Evolutionary conservation across 2,329 filamentous ascomycete species (phyloP).

Genomic region (Xylariaceae sp.): DNA sequence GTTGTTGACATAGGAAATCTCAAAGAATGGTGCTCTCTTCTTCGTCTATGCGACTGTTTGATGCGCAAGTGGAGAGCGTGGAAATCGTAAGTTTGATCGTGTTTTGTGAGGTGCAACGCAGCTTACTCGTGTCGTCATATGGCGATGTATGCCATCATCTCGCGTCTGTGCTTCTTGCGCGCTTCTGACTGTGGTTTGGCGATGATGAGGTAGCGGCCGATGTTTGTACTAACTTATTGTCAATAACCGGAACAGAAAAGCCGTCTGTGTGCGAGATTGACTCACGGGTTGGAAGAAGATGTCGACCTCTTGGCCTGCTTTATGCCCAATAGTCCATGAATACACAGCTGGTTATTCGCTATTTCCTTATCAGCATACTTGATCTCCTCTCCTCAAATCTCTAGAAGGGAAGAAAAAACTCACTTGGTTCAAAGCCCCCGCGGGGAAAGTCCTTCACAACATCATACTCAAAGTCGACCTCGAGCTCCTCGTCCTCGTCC

Average conservation of each 20-base stretch:
- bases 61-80: too few relatives aligned
- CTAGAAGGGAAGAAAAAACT: neutral
- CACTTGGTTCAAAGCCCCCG: slow-evolving; percentile 20
- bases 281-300: slow-evolving; percentile 9
- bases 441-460: slow-evolving; percentile 17
- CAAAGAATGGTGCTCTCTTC: too few relatives aligned
- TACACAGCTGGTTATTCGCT: slow-evolving; percentile 22
- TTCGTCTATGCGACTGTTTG: too few relatives aligned
- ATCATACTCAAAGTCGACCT: slow-evolving; percentile 15
- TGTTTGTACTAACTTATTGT: slow-evolving; percentile 13
- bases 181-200: slow-evolving; percentile 9
- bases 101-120: neutral
- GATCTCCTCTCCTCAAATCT: neutral
- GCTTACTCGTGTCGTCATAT: slow-evolving; percentile 7
- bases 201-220: slow-evolving; percentile 10
- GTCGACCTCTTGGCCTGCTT: slow-evolving; percentile 7
- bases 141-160: slow-evolving; percentile 13
- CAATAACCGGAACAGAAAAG: neutral
- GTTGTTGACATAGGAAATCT: too few relatives aligned
- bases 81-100: too few relatives aligned
- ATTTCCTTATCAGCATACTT: neutral
- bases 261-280: slow-evolving; percentile 11
- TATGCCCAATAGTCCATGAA: slow-evolving; percentile 18
- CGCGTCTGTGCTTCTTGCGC: slow-evolving; percentile 7
- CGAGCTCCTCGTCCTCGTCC: slow-evolving; percentile 14